Percentiles rank a stretch among this genome's conserved stretches.
phyloP scores from a whole-genome alignment of 2,329 filamentous ascomycete species.

The Mycocentrospora acerina region DNA sequence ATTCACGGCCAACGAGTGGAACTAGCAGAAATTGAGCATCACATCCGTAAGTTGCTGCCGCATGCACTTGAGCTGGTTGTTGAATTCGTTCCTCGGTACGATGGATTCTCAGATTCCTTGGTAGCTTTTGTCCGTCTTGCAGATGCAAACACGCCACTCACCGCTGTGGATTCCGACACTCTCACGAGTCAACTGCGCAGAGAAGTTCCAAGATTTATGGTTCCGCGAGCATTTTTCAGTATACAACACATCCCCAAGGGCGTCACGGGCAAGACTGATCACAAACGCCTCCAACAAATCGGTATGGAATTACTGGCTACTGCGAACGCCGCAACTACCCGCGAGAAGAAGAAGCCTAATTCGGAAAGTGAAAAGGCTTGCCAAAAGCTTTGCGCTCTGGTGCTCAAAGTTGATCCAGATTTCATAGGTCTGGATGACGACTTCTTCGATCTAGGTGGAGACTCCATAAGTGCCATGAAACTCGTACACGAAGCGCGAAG shows the following conservation, averaged over 20 bases:
- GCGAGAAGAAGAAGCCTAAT: slow-evolving; percentile 47
- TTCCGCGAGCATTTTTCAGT: slow-evolving; percentile 38
- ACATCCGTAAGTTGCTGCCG: slow-evolving; percentile 39
- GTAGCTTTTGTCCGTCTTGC: no score
- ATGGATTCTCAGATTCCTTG: slow-evolving; percentile 37
- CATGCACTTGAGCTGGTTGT: slow-evolving; percentile 46
- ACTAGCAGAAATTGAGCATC: slow-evolving; percentile 20
- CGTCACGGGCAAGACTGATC: slow-evolving; percentile 39
- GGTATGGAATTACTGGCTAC: slow-evolving; percentile 34
- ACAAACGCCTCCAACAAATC: slow-evolving; percentile 38
- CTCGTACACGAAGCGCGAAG: slow-evolving; percentile 57
- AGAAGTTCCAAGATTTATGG: slow-evolving; percentile 39
- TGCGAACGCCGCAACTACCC: slow-evolving; percentile 32
- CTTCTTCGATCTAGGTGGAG: slow-evolving; percentile 53
- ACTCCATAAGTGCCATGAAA: slow-evolving; percentile 56
- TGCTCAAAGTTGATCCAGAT: slow-evolving; percentile 36
- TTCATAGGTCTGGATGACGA: slow-evolving; percentile 41
- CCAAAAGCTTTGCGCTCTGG: slow-evolving; percentile 33
- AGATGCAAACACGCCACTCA: slow-evolving; percentile 32
- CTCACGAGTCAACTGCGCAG: slow-evolving; percentile 33
- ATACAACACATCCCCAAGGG: slow-evolving; percentile 40
- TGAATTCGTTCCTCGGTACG: slow-evolving; percentile 49
- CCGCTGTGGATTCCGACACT: slow-evolving; percentile 21
- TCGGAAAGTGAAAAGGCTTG: slow-evolving; percentile 38
- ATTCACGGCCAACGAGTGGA: slow-evolving; percentile 22